Base-by-base conservation (phyloP, 805 yeast genomes). In the Saccharomycopsis amapae region DNA sequence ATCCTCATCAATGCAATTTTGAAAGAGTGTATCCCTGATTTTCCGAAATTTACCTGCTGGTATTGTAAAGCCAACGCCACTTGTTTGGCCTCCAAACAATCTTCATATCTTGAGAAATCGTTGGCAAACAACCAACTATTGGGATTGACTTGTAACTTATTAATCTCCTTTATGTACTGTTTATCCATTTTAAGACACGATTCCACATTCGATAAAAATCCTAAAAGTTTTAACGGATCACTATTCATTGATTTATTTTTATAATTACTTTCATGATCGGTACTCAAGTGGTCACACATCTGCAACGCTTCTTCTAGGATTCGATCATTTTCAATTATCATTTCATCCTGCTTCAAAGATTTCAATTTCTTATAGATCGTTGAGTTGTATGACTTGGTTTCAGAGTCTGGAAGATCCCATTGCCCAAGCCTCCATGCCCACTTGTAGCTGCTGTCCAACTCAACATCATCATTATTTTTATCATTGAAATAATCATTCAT, bases 401-500 rank as follows among this genome's bases (percentile, higher is more conserved):
- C 58, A 0, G 48, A 52, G 0, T 58, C 50, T 0, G 94, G 85
- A 1, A 84, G 50, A 44, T 81, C 82, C 97, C 97, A 89, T 41
- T 76, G 74, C 36, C 72, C 75, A 34, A 89, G 61, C 56, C 83
- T 83, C 87, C 96, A 81, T 1, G 79, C 75, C 76, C 87, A 79
- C 48, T 74, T 78, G 57, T 72, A 83, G 1, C 62, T 48, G 20
- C 60, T 42, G 9, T 55, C 54, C 19, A 9, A 5, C 31, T 31
- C 24, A 13, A 6, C 32, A 3, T 36, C n/a, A 20, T 28, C 24
- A 28, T 32, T 20, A 17, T 2, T 23, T n/a, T n/a, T n/a, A 5
- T 24, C 30, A 17, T 37, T 46, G 10, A 52, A 26, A n/a, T 51
- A 53, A 7, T 62, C 61, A 32, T 63, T 61, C 6, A 71, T 60